Evolutionary conservation across 306 rosid genomes (phyloP).

Genomic region (Quercus berberidifolia): DNA sequence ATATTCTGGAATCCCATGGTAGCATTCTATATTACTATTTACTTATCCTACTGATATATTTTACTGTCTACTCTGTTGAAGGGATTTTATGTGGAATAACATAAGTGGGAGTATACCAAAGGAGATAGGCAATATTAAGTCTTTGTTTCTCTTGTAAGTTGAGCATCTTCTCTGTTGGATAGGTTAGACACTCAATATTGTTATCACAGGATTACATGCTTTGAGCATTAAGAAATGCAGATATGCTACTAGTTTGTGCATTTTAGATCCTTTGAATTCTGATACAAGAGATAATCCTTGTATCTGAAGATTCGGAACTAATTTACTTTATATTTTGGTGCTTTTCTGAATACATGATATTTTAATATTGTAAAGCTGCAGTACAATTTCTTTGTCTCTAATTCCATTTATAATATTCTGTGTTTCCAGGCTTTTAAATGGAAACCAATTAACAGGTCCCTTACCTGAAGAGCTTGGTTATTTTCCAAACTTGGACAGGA

Average conservation of each 20-base stretch:
- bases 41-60: conserved; percentile 26
- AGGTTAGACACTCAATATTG: conserved; percentile 7
- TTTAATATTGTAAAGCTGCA: not conserved
- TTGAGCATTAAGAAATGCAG: too few relatives aligned
- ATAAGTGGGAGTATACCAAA: conserved; percentile 75
- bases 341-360: not conserved
- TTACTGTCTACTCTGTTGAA: conserved; percentile 28
- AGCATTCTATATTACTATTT: conserved; percentile 5
- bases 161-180: conserved; percentile 3
- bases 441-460: conserved; percentile 65
- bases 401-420: not conserved
- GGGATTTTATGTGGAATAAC: conserved; percentile 93
- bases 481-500: conserved; percentile 57
- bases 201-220: not conserved
- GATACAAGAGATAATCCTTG: too few relatives aligned
- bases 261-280: too few relatives aligned
- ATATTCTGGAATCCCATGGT: not conserved
- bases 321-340: not conserved
- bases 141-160: conserved; percentile 76
- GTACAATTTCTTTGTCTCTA: not conserved
- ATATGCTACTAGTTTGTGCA: too few relatives aligned
- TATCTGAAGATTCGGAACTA: too few relatives aligned
- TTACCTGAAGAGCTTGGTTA: conserved; percentile 78
- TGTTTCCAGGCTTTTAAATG: conserved; percentile 67
- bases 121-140: conserved; percentile 70